Conservation (phyloP, 495 filamentous ascomycete genomes). For the Neurospora sp. region DNA sequence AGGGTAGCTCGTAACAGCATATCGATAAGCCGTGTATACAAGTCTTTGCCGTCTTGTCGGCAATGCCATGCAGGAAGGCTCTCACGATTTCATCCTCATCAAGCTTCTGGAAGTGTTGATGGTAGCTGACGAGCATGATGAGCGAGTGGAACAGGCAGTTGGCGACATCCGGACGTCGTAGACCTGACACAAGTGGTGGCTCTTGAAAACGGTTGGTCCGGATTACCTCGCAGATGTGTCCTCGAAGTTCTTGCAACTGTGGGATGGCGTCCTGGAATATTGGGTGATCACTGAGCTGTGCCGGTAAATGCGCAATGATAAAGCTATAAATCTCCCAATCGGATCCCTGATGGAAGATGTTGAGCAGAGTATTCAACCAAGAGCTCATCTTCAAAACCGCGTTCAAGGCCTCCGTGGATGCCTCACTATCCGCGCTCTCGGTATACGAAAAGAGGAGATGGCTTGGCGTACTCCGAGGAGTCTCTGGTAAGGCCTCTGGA, state of each 20-base stretch:
- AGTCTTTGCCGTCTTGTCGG: slow-evolving; percentile 74
- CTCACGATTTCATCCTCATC: slow-evolving; percentile 85
- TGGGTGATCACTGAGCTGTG: slow-evolving; percentile 82
- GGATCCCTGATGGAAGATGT: slow-evolving; percentile 60
- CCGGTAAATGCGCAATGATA: slow-evolving; percentile 73
- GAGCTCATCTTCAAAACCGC: slow-evolving; percentile 51
- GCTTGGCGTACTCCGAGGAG: slow-evolving; percentile 31
- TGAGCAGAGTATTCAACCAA: slow-evolving; percentile 69
- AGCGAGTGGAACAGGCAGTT: slow-evolving; percentile 79
- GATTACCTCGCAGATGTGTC: slow-evolving; percentile 69
- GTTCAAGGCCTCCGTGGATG: slow-evolving; percentile 9
- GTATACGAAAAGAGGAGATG: slow-evolving; percentile 27
- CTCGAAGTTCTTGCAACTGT: slow-evolving; percentile 69
- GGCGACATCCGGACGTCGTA: slow-evolving; percentile 81
- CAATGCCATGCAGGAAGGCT: slow-evolving; percentile 71
- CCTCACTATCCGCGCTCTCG: background rate
- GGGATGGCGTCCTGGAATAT: slow-evolving; percentile 61
- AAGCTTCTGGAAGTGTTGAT: slow-evolving; percentile 68
- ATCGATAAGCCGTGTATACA: slow-evolving; percentile 92
- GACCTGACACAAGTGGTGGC: slow-evolving; percentile 58
- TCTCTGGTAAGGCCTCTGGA: slow-evolving; percentile 38
- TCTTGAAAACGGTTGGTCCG: slow-evolving; percentile 63
- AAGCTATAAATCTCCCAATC: slow-evolving; percentile 96
- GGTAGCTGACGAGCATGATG: slow-evolving; percentile 78
- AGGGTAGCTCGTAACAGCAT: slow-evolving; percentile 86